Percentiles rank a stretch among this genome's conserved stretches.
phyloP scores from a whole-genome alignment of 2,329 filamentous ascomycete genomes.

The Hypocreales sp. region DNA sequence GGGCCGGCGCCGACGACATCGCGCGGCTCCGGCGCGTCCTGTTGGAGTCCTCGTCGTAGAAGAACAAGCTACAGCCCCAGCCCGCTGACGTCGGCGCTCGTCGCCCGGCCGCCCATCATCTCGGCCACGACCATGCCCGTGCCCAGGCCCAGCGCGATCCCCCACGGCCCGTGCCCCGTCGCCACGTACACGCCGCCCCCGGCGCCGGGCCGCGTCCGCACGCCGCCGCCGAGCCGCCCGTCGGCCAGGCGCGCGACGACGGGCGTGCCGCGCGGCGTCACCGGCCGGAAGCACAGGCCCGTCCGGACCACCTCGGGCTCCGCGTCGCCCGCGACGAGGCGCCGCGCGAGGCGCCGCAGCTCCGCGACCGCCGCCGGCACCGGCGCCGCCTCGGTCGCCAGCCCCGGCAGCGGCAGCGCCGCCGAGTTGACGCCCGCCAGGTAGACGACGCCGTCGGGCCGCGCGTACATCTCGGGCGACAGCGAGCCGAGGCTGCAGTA shows the following conservation, averaged over 20 bases:
- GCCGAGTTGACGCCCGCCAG: slow-evolving; percentile 56
- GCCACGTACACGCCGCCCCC: slow-evolving; percentile 55
- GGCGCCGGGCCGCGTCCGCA: slow-evolving; percentile 22
- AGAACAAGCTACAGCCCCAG: background rate
- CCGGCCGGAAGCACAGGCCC: slow-evolving; percentile 58
- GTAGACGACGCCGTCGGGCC: slow-evolving; percentile 53
- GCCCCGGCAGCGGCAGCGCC: slow-evolving; percentile 40
- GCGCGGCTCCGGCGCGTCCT: slow-evolving; percentile 11
- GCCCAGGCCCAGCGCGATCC: slow-evolving; percentile 47
- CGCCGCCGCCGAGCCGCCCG: slow-evolving; percentile 31
- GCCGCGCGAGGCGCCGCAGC: slow-evolving; percentile 31
- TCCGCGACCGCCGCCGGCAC: slow-evolving; percentile 22
- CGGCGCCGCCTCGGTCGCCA: slow-evolving; percentile 8
- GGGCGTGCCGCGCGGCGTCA: slow-evolving; percentile 47
- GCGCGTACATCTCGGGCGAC: slow-evolving; percentile 56
- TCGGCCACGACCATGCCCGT: slow-evolving; percentile 59
- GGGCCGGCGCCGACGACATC: slow-evolving; percentile 23
- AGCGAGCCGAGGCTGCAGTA: slow-evolving; percentile 49
- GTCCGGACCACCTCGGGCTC: slow-evolving; percentile 48
- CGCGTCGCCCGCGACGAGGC: slow-evolving; percentile 28
- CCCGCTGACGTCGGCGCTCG: slow-evolving; percentile 39
- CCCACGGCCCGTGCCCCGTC: slow-evolving; percentile 65
- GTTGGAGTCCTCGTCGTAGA: no score
- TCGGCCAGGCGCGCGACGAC: slow-evolving; percentile 45
- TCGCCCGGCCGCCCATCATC: slow-evolving; percentile 42